phyloP scores from a whole-genome alignment of 768 basidiomycete species.

The Tricholoma sp. region DNA sequence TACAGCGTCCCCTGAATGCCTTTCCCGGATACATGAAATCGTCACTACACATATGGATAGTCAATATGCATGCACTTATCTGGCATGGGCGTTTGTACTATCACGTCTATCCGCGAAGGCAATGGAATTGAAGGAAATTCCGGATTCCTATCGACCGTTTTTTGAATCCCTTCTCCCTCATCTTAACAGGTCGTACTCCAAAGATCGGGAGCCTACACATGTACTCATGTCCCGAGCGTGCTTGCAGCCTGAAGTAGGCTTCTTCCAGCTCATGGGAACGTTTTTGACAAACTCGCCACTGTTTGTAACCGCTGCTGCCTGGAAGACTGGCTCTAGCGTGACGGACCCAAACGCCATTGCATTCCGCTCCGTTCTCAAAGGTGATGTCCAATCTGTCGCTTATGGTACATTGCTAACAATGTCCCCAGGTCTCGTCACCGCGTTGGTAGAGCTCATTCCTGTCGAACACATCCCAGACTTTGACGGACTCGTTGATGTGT shows the following conservation, averaged over 20 bases:
- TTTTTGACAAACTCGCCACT: slow-evolving; percentile 67
- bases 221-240: slow-evolving; percentile 54
- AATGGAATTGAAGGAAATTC: slow-evolving; percentile 43
- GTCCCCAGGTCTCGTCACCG: slow-evolving; percentile 68
- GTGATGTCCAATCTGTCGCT: slow-evolving; percentile 31
- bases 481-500: slow-evolving; percentile 64
- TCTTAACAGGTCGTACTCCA: slow-evolving; percentile 39
- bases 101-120: slow-evolving; percentile 51
- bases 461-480: slow-evolving; percentile 78
- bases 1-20: slow-evolving; percentile 53
- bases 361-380: slow-evolving; percentile 80
- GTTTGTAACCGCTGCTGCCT: slow-evolving; percentile 69
- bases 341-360: slow-evolving; percentile 76
- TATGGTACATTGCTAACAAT: slow-evolving; percentile 1
- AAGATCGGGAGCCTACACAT: slow-evolving; percentile 53
- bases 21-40: slow-evolving; percentile 63
- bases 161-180: slow-evolving; percentile 47
- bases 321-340: slow-evolving; percentile 61
- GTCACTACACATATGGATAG: slow-evolving; percentile 54
- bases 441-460: slow-evolving; percentile 66
- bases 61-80: slow-evolving; percentile 65
- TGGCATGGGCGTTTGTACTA: slow-evolving; percentile 84
- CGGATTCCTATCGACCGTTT: slow-evolving; percentile 49
- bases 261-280: slow-evolving; percentile 52
- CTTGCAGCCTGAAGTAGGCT: slow-evolving; percentile 51